phyloP scores from a whole-genome alignment of 352 stramenopile species.

The Phytophthora pinifolia region DNA sequence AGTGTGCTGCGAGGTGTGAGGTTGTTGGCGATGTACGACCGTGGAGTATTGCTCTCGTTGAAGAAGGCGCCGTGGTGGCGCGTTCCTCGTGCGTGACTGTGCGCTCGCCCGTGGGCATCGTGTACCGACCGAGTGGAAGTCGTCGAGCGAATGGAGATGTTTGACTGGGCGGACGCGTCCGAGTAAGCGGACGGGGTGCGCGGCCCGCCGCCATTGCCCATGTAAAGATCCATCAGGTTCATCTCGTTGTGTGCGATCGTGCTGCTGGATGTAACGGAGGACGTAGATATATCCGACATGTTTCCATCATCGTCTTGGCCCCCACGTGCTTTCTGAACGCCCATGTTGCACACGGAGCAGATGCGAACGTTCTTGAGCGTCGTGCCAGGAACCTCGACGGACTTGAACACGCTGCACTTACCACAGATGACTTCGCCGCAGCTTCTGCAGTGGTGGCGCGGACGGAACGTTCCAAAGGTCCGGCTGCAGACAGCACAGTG shows the following conservation, averaged over 20 bases:
- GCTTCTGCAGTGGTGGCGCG: slow-evolving; percentile 83
- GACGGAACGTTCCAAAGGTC: slow-evolving; percentile 75
- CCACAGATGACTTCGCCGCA: slow-evolving; percentile 89
- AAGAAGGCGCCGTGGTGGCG: slow-evolving; percentile 40
- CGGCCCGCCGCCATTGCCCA: slow-evolving; percentile 49
- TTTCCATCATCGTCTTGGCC: slow-evolving; percentile 39
- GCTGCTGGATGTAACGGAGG: slow-evolving; percentile 75
- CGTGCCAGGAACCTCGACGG: slow-evolving; percentile 78
- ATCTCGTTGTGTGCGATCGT: slow-evolving; percentile 85
- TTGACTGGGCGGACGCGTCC: slow-evolving; percentile 69
- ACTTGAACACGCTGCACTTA: slow-evolving; percentile 84
- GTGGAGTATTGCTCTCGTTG: slow-evolving; percentile 66
- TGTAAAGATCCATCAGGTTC: slow-evolving; percentile 84
- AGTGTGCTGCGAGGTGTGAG: slow-evolving; percentile 46
- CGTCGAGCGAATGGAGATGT: slow-evolving; percentile 78
- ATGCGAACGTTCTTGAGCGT: slow-evolving; percentile 84
- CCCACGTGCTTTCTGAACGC: slow-evolving; percentile 58
- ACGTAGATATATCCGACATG: slow-evolving; percentile 78
- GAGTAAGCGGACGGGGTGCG: slow-evolving; percentile 78
- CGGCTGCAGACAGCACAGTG: slow-evolving; percentile 78
- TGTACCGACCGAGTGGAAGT: slow-evolving; percentile 61
- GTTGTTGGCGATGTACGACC: slow-evolving; percentile 76
- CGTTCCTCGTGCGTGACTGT: slow-evolving; percentile 21
- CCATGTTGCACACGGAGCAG: slow-evolving; percentile 85
- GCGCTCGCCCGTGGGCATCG: slow-evolving; percentile 36